Evolutionary conservation across 139 green algal genomes (phyloP).

Genomic region (Pedinophyceae sp.): DNA sequence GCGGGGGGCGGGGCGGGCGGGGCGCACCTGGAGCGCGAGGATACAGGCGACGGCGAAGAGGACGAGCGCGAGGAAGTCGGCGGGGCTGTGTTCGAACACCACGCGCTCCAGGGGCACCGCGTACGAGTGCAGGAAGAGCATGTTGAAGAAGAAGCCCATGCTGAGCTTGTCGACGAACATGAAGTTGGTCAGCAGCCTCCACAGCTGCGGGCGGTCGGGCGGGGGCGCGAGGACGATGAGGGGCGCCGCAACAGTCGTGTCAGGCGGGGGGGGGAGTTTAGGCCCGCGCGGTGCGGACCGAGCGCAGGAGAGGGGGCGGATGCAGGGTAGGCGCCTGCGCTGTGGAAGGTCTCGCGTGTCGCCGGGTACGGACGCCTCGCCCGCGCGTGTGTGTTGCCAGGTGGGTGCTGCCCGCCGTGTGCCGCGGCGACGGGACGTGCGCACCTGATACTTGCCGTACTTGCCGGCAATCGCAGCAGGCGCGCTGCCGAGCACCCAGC

Average conservation of each 20-base stretch:
- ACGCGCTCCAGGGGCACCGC: slow-evolving; percentile 25
- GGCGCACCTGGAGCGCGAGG: slow-evolving; percentile 7
- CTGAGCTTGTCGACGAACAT: slow-evolving; percentile 25
- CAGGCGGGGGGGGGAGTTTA: background rate
- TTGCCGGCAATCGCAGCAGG: no score
- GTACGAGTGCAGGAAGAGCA: slow-evolving; percentile 29
- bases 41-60: slow-evolving; percentile 19
- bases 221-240: background rate
- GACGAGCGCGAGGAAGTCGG: slow-evolving; percentile 29
- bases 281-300: no score
- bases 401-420: no score
- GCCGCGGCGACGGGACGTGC: no score
- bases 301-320: no score
- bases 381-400: no score
- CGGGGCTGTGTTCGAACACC: slow-evolving; percentile 26
- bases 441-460: slow-evolving; percentile 23
- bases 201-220: slow-evolving; percentile 25
- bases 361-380: no score
- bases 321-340: background rate
- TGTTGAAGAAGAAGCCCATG: slow-evolving; percentile 21
- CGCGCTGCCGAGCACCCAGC: slow-evolving; percentile 14
- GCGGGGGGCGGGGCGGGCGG: background rate
- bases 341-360: background rate
- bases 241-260: background rate
- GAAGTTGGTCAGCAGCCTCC: slow-evolving; percentile 33